Evolutionary conservation across 2,329 filamentous ascomycete species (phyloP).

Genomic region (Verticillium dahliae): DNA sequence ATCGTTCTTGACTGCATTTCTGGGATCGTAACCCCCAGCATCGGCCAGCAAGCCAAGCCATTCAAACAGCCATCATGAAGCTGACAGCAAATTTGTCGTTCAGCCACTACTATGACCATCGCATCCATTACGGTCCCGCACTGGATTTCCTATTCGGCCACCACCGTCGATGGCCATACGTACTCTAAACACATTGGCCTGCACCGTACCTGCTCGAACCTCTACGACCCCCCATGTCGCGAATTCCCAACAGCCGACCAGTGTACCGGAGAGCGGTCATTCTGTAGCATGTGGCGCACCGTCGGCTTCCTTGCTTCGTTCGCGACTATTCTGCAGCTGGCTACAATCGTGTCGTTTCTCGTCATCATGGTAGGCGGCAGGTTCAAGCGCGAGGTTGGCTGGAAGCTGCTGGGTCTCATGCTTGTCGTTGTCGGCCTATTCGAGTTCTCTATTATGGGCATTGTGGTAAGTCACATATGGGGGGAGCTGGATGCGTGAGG

Average conservation of each 20-base stretch:
- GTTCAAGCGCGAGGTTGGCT: constrained; percentile 72
- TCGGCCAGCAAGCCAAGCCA: neutral
- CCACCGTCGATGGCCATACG: constrained; percentile 36
- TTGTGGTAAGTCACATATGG: constrained; percentile 61
- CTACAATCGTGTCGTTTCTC: constrained; percentile 70
- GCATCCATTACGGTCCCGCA: constrained; percentile 61
- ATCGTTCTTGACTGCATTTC: constrained; percentile 4
- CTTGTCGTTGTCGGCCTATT: constrained; percentile 59
- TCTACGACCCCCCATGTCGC: constrained; percentile 53
- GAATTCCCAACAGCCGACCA: constrained; percentile 62
- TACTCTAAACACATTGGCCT: constrained; percentile 65
- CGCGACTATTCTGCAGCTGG: constrained; percentile 73
- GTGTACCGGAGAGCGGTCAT: constrained; percentile 63
- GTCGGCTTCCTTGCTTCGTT: constrained; percentile 86
- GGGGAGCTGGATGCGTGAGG: neutral
- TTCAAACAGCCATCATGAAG: neutral
- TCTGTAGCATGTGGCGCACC: constrained; percentile 88
- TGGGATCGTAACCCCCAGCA: neutral
- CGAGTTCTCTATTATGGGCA: constrained; percentile 69
- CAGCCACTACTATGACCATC: constrained; percentile 67
- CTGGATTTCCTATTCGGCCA: constrained; percentile 63
- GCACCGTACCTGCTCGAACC: constrained; percentile 70
- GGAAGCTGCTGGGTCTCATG: constrained; percentile 66
- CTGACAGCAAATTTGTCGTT: neutral
- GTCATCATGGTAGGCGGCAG: constrained; percentile 75